Evolutionary conservation across 768 basidiomycete species (phyloP).

Genomic region (Phylloporus sp.): DNA sequence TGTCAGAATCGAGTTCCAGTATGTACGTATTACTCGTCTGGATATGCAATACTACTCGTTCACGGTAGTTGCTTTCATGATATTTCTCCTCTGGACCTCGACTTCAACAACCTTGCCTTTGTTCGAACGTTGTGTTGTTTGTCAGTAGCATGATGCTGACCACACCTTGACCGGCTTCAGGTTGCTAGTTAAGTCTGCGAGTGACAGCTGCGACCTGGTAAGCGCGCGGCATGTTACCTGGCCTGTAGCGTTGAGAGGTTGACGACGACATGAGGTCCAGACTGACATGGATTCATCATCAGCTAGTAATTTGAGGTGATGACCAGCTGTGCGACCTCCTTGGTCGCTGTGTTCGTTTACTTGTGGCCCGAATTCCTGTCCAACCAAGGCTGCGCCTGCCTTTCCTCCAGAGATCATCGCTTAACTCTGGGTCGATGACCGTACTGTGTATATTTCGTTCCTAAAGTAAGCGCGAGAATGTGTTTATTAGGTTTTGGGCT

Average conservation of each 20-base stretch:
- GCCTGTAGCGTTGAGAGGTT: neutral
- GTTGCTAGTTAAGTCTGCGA: neutral
- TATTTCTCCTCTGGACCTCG: no score
- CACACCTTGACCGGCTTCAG: no score
- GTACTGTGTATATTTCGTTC: neutral
- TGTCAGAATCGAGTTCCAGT: no score
- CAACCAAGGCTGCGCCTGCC: neutral
- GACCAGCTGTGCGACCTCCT: neutral
- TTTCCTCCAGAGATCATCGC: neutral
- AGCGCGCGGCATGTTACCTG: neutral
- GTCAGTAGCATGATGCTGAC: neutral
- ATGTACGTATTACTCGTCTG: neutral
- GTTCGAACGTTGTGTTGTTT: neutral
- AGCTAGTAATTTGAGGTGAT: neutral
- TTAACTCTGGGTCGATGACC: no score
- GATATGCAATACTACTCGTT: neutral
- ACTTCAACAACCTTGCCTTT: no score
- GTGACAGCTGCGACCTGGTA: neutral
- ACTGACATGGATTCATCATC: neutral
- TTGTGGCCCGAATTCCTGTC: neutral
- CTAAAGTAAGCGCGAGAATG: neutral
- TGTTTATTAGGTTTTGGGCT: neutral
- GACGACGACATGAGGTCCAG: neutral
- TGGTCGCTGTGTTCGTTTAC: neutral
- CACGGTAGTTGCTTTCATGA: no score